phyloP scores from a whole-genome alignment of 1,284 basidiomycete species.

The Ceratobasidium sp. region DNA sequence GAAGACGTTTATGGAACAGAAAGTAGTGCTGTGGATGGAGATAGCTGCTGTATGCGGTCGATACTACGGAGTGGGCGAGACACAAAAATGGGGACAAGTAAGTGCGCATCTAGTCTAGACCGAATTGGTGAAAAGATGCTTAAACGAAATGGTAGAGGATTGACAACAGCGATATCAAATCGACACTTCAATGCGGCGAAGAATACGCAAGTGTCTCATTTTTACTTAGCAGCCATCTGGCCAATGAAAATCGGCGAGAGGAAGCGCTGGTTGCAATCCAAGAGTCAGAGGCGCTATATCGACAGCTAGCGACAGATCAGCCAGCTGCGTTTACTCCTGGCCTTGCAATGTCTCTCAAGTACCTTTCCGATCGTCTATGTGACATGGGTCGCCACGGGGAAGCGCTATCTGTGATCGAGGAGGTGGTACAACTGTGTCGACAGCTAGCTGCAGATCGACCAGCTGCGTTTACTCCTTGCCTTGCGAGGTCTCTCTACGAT shows the following conservation, averaged over 20 bases:
- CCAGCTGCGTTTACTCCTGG: background rate
- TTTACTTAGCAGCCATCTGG: background rate
- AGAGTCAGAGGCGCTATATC: background rate
- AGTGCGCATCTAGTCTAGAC: background rate
- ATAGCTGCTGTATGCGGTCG: background rate
- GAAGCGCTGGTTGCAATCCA: background rate
- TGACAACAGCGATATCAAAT: too few species aligned
- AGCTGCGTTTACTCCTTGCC: background rate
- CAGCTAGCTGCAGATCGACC: background rate
- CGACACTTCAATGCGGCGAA: background rate
- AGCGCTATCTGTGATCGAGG: conserved; percentile 2
- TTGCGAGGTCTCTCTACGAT: conserved; percentile 1
- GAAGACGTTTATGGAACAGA: background rate
- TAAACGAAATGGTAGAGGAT: background rate
- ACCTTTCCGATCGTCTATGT: background rate
- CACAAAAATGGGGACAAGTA: background rate
- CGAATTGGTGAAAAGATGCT: background rate
- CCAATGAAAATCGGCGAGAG: background rate
- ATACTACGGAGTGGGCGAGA: background rate
- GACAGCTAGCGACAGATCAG: conserved; percentile 1
- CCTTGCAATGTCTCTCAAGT: too few species aligned
- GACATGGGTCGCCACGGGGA: background rate
- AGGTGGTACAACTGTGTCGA: background rate
- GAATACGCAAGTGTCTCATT: background rate
- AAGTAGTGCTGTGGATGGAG: conserved; percentile 18